Percentiles rank a stretch among this genome's conserved stretches.
Evolutionary conservation across 805 yeast genomes (phyloP).

Genomic region (Wickerhamomyces hampshirensis): DNA sequence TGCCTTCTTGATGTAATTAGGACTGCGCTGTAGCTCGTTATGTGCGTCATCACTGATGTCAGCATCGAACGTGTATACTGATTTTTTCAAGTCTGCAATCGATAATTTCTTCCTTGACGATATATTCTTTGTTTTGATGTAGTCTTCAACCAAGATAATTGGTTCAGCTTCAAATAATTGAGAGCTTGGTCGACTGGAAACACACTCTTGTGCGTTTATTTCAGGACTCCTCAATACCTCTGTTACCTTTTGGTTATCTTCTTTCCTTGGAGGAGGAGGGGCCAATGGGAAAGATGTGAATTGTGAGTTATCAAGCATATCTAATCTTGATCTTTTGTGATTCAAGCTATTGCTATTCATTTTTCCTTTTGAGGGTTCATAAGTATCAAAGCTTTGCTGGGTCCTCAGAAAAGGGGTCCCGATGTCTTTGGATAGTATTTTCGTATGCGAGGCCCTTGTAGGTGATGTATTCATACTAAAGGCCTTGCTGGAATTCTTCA

Average conservation of each 20-base stretch:
- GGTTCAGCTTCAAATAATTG: conserved; percentile 22
- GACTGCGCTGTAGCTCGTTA: not conserved
- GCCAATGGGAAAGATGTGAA: conserved; percentile 35
- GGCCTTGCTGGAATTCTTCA: too few species aligned
- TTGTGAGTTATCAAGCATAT: conserved; percentile 31
- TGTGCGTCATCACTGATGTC: not conserved
- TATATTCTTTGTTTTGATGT: conserved; percentile 31
- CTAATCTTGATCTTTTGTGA: conserved; percentile 29
- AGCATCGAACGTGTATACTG: conserved; percentile 15
- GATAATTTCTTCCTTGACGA: conserved; percentile 26
- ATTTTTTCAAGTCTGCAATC: conserved; percentile 29
- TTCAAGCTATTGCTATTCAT: conserved; percentile 4
- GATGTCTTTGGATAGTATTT: too few species aligned
- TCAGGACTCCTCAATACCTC: conserved; percentile 13
- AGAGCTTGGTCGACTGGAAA: conserved; percentile 10
- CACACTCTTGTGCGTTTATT: conserved; percentile 13
- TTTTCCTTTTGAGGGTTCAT: not conserved
- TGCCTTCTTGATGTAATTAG: conserved; percentile 12
- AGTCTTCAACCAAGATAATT: conserved; percentile 52
- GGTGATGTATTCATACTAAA: too few species aligned
- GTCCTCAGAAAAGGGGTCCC: not conserved
- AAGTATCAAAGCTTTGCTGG: not conserved
- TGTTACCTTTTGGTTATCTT: conserved; percentile 6
- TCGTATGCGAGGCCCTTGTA: too few species aligned
- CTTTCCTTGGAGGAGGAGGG: conserved; percentile 23